Evolutionary conservation across 441 rosid genomes (phyloP).

Genomic region (Euphorbia celastroides): DNA sequence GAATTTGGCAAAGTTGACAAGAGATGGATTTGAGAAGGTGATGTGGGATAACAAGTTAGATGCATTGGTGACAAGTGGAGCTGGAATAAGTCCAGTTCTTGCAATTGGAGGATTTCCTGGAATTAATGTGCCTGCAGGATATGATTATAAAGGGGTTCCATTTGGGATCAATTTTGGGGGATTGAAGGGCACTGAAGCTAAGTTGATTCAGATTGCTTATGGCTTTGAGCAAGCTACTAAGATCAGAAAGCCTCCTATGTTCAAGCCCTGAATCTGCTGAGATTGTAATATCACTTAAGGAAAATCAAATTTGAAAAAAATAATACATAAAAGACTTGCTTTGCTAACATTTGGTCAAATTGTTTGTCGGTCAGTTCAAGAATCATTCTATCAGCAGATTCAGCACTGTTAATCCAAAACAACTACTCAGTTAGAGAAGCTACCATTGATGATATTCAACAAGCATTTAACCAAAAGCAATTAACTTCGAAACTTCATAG

Average conservation of each 20-base stretch:
- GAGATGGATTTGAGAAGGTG: slow-evolving; percentile 27
- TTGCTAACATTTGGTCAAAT: too few relatives aligned
- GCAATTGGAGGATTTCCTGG: slow-evolving; percentile 69
- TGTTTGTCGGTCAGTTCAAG: too few relatives aligned
- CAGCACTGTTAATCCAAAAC: too few relatives aligned
- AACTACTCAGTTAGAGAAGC: slow-evolving; percentile 46
- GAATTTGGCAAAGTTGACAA: slow-evolving; percentile 18
- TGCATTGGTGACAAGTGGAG: slow-evolving; percentile 23
- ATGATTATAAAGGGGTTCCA: slow-evolving; percentile 37
- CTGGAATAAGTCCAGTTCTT: slow-evolving; percentile 24
- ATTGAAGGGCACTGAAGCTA: slow-evolving; percentile 49
- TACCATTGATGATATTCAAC: slow-evolving; percentile 37
- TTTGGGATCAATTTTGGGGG: slow-evolving; percentile 58
- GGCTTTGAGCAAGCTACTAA: slow-evolving; percentile 61
- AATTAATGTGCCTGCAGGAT: slow-evolving; percentile 59
- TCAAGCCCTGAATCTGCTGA: slow-evolving; percentile 17
- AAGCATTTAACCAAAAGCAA: slow-evolving; percentile 37
- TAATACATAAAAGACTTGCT: too few relatives aligned
- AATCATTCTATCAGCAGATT: too few relatives aligned
- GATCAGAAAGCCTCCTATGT: slow-evolving; percentile 49
- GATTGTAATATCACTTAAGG: background rate
- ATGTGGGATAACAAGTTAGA: slow-evolving; percentile 25
- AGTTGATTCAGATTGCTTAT: slow-evolving; percentile 63
- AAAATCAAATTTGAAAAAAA: background rate
- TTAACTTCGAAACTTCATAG: slow-evolving; percentile 62